Evolutionary conservation across 2,329 filamentous ascomycete species (phyloP).

Genomic region (Trichoderma gracile): DNA sequence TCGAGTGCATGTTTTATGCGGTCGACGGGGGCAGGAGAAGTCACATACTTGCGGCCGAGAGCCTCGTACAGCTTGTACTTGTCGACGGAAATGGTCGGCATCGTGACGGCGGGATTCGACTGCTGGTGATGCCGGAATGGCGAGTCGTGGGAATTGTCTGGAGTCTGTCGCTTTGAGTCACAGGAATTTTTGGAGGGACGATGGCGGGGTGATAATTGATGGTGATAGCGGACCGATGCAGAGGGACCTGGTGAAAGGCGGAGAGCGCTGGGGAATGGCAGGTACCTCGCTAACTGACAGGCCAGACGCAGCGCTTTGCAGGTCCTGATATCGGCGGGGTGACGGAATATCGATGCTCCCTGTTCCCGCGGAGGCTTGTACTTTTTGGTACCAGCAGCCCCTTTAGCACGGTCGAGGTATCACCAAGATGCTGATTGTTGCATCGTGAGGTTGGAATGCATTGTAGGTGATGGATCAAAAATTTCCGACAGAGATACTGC

Average conservation of each 20-base stretch:
- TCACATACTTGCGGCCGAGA: slow-evolving; percentile 74
- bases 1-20: slow-evolving; percentile 21
- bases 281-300: slow-evolving; percentile 28
- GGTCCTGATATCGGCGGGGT: slow-evolving; percentile 24
- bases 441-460: no score
- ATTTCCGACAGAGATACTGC: no score
- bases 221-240: slow-evolving; percentile 9
- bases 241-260: background rate
- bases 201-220: slow-evolving; percentile 33
- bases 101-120: slow-evolving; percentile 44
- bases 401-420: background rate
- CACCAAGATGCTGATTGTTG: no score
- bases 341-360: slow-evolving; percentile 38
- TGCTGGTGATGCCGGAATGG: slow-evolving; percentile 28
- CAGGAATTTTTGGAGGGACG: slow-evolving; percentile 41
- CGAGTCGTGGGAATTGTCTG: slow-evolving; percentile 4
- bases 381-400: background rate
- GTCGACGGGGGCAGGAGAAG: slow-evolving; percentile 23
- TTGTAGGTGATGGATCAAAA: no score
- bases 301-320: background rate
- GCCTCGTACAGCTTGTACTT: slow-evolving; percentile 95
- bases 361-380: background rate
- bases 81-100: slow-evolving; percentile 97
- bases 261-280: background rate
- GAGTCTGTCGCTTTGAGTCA: slow-evolving; percentile 39